Conservation (phyloP, 2,329 filamentous ascomycete genomes). For the Tolypocladium guangdongense region DNA sequence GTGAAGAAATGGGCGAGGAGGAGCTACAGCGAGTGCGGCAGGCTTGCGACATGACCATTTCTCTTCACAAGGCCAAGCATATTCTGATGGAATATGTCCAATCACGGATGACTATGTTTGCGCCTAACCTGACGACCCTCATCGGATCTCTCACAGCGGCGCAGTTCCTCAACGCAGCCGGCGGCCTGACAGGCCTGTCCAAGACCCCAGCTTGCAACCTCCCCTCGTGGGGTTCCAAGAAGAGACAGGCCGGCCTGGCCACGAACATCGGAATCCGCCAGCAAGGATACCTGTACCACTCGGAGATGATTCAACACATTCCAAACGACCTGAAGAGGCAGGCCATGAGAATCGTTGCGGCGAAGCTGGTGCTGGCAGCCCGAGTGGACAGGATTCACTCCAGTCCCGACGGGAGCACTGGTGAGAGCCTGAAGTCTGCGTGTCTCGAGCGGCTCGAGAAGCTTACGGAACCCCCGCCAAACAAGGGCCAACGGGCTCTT, state of each 20-base stretch:
- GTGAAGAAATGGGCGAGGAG: slow-evolving; percentile 61
- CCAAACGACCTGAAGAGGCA: slow-evolving; percentile 82
- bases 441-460: slow-evolving; percentile 85
- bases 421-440: slow-evolving; percentile 69
- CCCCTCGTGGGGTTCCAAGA: slow-evolving; percentile 81
- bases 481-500: slow-evolving; percentile 76
- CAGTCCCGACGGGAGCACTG: slow-evolving; percentile 69
- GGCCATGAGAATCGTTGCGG: slow-evolving; percentile 88
- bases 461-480: slow-evolving; percentile 80
- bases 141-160: slow-evolving; percentile 90
- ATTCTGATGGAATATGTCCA: slow-evolving; percentile 89
- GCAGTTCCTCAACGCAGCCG: slow-evolving; percentile 90
- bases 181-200: slow-evolving; percentile 76
- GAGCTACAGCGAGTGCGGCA: slow-evolving; percentile 64
- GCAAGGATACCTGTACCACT: slow-evolving; percentile 89
- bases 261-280: slow-evolving; percentile 87
- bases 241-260: slow-evolving; percentile 72
- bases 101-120: slow-evolving; percentile 92
- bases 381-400: slow-evolving; percentile 81
- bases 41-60: slow-evolving; percentile 82
- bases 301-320: slow-evolving; percentile 76
- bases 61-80: slow-evolving; percentile 76
- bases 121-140: slow-evolving; percentile 82
- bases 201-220: slow-evolving; percentile 93
- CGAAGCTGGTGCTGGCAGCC: slow-evolving; percentile 87